phyloP scores from a whole-genome alignment of 805 yeast genomes.

The Barnettozyma sp. region DNA sequence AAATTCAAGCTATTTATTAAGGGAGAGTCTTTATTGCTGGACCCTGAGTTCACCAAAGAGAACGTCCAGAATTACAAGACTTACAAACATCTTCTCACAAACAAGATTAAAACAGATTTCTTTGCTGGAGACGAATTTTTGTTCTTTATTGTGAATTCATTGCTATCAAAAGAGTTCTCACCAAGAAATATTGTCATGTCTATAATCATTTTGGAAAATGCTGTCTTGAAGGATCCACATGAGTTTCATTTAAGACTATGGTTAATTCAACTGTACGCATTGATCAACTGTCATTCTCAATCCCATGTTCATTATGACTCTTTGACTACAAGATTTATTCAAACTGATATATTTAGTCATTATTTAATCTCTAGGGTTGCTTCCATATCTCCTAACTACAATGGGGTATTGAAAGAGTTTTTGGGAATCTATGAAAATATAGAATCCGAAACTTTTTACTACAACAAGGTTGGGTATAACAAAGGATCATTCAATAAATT shows the following conservation, averaged over 20 bases:
- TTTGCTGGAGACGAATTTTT: slow-evolving; percentile 63
- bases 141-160: slow-evolving; percentile 42
- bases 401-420: slow-evolving; percentile 31
- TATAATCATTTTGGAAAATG: slow-evolving; percentile 51
- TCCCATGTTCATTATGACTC: slow-evolving; percentile 45
- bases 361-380: slow-evolving; percentile 44
- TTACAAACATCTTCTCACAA: slow-evolving; percentile 30
- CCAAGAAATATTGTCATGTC: slow-evolving; percentile 31
- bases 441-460: slow-evolving; percentile 42
- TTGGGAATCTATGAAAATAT: slow-evolving; percentile 49
- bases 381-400: slow-evolving; percentile 35
- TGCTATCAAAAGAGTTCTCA: slow-evolving; percentile 22
- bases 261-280: slow-evolving; percentile 57
- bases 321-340: slow-evolving; percentile 66
- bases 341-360: slow-evolving; percentile 62
- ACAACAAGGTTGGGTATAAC: slow-evolving; percentile 47
- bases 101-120: slow-evolving; percentile 57
- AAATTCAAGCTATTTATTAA: slow-evolving; percentile 41
- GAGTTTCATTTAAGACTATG: slow-evolving; percentile 69
- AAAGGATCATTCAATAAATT: slow-evolving; percentile 59
- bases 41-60: slow-evolving; percentile 24
- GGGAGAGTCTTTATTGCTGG: slow-evolving; percentile 15
- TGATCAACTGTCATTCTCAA: slow-evolving; percentile 45
- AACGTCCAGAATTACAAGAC: slow-evolving; percentile 35
- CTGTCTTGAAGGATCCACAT: slow-evolving; percentile 50